phyloP scores from a whole-genome alignment of 352 stramenopile genomes.

The Phytophthora fragariae region DNA sequence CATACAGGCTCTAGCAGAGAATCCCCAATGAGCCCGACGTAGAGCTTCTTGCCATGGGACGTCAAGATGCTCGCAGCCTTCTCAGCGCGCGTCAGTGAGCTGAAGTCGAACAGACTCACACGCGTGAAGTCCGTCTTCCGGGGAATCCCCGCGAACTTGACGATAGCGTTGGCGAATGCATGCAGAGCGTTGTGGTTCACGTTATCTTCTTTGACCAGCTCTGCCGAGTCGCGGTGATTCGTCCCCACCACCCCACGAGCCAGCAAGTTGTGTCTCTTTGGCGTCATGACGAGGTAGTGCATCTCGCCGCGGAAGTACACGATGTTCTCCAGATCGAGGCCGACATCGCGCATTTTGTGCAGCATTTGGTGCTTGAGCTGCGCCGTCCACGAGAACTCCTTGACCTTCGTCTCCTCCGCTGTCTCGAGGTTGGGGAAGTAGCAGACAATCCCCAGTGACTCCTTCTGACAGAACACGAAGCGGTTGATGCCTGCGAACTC shows the following conservation, averaged over 20 bases:
- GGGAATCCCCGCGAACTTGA: slow-evolving; percentile 73
- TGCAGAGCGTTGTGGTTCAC: slow-evolving; percentile 54
- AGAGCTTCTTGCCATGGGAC: slow-evolving; percentile 69
- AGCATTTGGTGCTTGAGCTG: slow-evolving; percentile 81
- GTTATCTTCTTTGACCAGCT: slow-evolving; percentile 66
- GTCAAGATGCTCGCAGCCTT: slow-evolving; percentile 65
- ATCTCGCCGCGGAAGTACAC: slow-evolving; percentile 87
- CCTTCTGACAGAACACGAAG: slow-evolving; percentile 74
- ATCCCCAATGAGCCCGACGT: slow-evolving; percentile 77
- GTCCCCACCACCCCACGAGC: slow-evolving; percentile 59
- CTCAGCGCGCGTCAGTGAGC: slow-evolving; percentile 64
- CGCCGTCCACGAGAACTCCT: slow-evolving; percentile 80
- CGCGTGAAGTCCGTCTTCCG: slow-evolving; percentile 58
- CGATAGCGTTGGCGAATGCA: slow-evolving; percentile 56
- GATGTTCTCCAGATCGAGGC: slow-evolving; percentile 78
- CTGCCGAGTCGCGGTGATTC: slow-evolving; percentile 59
- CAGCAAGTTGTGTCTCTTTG: slow-evolving; percentile 71
- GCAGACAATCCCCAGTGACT: slow-evolving; percentile 80
- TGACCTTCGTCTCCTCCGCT: slow-evolving; percentile 66
- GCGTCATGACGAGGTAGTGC: slow-evolving; percentile 87
- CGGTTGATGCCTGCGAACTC: slow-evolving; percentile 65
- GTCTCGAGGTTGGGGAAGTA: slow-evolving; percentile 76
- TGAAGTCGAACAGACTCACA: slow-evolving; percentile 84
- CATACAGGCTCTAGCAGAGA: slow-evolving; percentile 82
- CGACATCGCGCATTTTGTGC: slow-evolving; percentile 60